These are phyloP conservation scores for Hevea brasiliensis DNA, from an alignment of 345 rosid genomes.

Conservation along the genomic window DNA sequence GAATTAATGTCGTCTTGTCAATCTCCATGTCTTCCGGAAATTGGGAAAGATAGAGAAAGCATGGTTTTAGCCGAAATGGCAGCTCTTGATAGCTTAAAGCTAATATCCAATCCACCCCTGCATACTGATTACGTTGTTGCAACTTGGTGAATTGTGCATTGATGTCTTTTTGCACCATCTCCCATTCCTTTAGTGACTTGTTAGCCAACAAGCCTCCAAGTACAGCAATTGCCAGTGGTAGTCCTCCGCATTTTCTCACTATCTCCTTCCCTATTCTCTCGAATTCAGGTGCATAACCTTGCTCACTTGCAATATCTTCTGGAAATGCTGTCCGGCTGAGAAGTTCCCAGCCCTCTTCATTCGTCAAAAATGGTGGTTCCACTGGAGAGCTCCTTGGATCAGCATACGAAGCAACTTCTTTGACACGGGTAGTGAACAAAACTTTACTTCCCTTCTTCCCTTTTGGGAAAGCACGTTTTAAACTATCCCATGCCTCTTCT, in stretches of 20 bases:
- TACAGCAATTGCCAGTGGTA: constrained; percentile 21
- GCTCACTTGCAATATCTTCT: background rate
- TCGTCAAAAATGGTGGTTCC: constrained; percentile 1
- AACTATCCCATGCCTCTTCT: background rate
- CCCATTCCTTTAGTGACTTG: background rate
- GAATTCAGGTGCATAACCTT: background rate
- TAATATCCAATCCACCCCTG: background rate
- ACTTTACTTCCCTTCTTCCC: constrained; percentile 5
- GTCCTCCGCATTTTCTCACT: constrained; percentile 16
- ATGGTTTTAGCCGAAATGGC: constrained; percentile 4
- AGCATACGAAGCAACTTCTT: constrained; percentile 6
- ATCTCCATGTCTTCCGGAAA: constrained; percentile 6
- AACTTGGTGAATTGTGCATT: background rate
- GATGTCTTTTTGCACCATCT: background rate
- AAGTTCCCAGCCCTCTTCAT: constrained; percentile 2
- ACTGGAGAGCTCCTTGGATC: background rate
- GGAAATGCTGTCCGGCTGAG: background rate
- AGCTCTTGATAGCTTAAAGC: constrained; percentile 1
- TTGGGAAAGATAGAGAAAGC: constrained; percentile 13
- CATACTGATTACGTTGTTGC: background rate
- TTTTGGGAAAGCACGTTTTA: background rate
- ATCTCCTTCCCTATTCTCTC: constrained; percentile 12
- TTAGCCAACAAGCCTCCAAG: constrained; percentile 16
- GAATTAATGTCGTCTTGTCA: background rate
- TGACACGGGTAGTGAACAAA: background rate